Evolutionary conservation across 495 filamentous ascomycete genomes (phyloP), one percentile per base, ranked within the genome.

Genomic region (Articulospora tetracladia): DNA sequence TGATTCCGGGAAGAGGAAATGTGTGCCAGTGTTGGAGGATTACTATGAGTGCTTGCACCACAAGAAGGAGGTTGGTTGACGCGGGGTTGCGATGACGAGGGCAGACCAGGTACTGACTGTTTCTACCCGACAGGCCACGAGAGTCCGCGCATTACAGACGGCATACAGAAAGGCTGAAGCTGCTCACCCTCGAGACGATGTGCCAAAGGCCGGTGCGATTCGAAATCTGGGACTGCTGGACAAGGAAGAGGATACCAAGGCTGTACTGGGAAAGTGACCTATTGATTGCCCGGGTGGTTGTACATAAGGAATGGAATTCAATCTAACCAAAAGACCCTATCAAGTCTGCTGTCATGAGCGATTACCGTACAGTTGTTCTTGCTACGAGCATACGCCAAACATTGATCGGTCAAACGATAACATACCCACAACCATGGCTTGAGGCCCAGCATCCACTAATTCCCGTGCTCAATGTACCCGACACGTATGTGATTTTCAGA

Each of bases 41-140:
- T 98, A 98, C 80, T 90, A 96, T 75, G 94, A 98, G 79, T 98
- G 95, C 78, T 80, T 98, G 70, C 93, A 98, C 72, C 94, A 98
- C 80, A 88, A 83, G 76, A 97, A 98, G 78, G 94, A 98, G 91
- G 94, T 97, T 66, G 65, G 83, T 74, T 54, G 39, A 34, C 15
- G 39, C 39, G 39, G 20, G 28, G 20, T 53, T 24, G 25, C 6
- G 47, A 50, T 26, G 47, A n/a, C 15, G 23, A n/a, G 23, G 25
- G 27, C n/a, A 7, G 15, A 61, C 26, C 53, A 60, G 52, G 26
- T 54, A 20, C 51, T 68, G 27, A 62, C 26, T 47, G 36, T n/a
- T 39, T 36, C 24, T 32, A 15, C 44, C 41, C 23, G 30, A 69
- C 69, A 98, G 93, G 85, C 83, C 66, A 82, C 89, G 47, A 89